Conservation (phyloP, 257 asterid genomes). For the Plectranthus barbatus region DNA sequence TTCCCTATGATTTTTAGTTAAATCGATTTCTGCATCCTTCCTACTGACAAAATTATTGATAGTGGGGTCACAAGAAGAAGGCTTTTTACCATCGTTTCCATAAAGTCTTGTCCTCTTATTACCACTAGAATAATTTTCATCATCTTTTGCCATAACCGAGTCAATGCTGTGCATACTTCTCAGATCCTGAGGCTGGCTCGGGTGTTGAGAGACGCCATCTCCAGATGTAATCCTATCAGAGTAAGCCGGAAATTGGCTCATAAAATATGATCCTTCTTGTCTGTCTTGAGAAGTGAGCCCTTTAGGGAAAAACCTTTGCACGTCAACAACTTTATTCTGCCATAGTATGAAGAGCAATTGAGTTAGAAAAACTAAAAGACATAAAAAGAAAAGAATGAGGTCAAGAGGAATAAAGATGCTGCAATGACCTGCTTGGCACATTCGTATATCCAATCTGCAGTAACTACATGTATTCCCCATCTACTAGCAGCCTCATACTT, state of each 20-base stretch:
- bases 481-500: slow-evolving; percentile 78
- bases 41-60: slow-evolving; percentile 10
- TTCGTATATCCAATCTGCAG: slow-evolving; percentile 82
- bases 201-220: slow-evolving; percentile 46
- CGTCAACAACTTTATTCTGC: slow-evolving; percentile 74
- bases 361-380: slow-evolving; percentile 11
- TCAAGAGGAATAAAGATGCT: slow-evolving; percentile 10
- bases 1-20: slow-evolving; percentile 30
- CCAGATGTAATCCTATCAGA: slow-evolving; percentile 37
- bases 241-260: slow-evolving; percentile 72
- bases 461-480: slow-evolving; percentile 65
- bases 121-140: slow-evolving; percentile 21
- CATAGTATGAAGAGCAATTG: slow-evolving; percentile 25
- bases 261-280: slow-evolving; percentile 47
- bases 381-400: slow-evolving; percentile 9
- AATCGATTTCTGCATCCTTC: slow-evolving; percentile 22
- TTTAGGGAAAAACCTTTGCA: slow-evolving; percentile 57
- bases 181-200: slow-evolving; percentile 35
- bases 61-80: slow-evolving; percentile 15
- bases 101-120: slow-evolving; percentile 47
- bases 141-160: slow-evolving; percentile 21
- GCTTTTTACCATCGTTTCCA: slow-evolving; percentile 27
- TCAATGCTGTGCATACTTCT: slow-evolving; percentile 30
- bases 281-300: slow-evolving; percentile 61
- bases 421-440: slow-evolving; percentile 65